phyloP scores from a whole-genome alignment of 2,329 filamentous ascomycete genomes.

The Chaetomiaceae sp. region DNA sequence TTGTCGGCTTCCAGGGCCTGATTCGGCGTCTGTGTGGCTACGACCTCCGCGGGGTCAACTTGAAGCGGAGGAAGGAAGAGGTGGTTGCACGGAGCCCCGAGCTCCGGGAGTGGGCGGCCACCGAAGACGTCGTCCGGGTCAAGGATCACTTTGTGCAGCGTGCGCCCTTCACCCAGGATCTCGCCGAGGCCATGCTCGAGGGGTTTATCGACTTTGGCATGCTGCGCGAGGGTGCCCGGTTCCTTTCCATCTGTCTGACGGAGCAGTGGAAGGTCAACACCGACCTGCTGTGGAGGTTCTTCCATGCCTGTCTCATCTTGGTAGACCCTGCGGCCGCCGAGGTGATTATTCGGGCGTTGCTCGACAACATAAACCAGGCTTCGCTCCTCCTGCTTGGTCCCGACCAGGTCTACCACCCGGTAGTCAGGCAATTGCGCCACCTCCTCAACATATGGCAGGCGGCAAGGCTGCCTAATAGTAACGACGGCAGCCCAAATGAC shows the following conservation, averaged over 20 bases:
- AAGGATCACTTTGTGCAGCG: conserved; percentile 38
- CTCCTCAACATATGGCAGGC: conserved; percentile 18
- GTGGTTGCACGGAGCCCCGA: conserved; percentile 29
- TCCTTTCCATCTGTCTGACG: conserved; percentile 39
- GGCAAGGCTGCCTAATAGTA: no score
- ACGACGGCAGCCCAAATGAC: no score
- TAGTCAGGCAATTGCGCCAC: conserved; percentile 16
- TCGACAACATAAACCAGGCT: conserved; percentile 26
- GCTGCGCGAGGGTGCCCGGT: conserved; percentile 40
- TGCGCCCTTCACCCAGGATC: conserved; percentile 33
- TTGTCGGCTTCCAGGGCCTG: conserved; percentile 41
- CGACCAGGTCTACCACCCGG: neutral
- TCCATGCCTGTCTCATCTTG: conserved; percentile 40
- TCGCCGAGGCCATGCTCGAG: conserved; percentile 44
- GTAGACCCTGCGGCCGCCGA: conserved; percentile 36
- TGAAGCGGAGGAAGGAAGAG: conserved; percentile 34
- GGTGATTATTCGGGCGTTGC: conserved; percentile 33
- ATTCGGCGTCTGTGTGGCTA: conserved; percentile 44
- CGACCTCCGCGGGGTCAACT: conserved; percentile 38
- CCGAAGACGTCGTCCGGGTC: conserved; percentile 22
- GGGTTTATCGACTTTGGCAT: conserved; percentile 47
- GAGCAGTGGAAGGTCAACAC: conserved; percentile 33
- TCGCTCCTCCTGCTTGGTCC: conserved; percentile 17
- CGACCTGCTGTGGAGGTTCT: conserved; percentile 34
- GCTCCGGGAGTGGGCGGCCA: conserved; percentile 31